Conservation (phyloP, 2,329 filamentous ascomycete genomes). For the Botrytis tulipae region DNA sequence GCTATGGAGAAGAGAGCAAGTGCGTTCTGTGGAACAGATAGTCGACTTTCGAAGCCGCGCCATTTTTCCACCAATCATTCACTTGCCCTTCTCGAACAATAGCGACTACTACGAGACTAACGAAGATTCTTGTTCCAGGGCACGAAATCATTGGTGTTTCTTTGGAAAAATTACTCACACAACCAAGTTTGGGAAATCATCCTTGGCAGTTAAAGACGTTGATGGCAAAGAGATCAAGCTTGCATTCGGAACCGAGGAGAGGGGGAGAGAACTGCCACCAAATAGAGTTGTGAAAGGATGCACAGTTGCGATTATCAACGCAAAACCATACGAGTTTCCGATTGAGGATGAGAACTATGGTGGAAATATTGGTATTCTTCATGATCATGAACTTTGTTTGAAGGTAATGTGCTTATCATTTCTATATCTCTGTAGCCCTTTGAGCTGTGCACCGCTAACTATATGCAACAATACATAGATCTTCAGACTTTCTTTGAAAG, state of each 20-base stretch:
- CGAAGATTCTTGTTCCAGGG: constrained; percentile 15
- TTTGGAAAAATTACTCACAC: constrained; percentile 29
- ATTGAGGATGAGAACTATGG: not conserved
- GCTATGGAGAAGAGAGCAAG: constrained; percentile 30
- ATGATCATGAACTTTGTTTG: constrained; percentile 25
- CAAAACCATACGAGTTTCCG: constrained; percentile 23
- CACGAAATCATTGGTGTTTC: constrained; percentile 29
- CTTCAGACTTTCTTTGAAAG: constrained; percentile 26
- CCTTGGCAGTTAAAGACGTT: constrained; percentile 35
- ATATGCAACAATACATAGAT: constrained; percentile 21
- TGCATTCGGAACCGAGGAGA: constrained; percentile 34
- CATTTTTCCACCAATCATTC: constrained; percentile 31
- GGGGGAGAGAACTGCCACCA: constrained; percentile 33
- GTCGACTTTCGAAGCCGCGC: constrained; percentile 23
- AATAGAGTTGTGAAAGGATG: constrained; percentile 24
- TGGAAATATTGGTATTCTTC: constrained; percentile 23
- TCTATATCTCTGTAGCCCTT: not conserved
- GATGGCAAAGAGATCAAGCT: constrained; percentile 32
- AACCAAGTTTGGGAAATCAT: constrained; percentile 27
- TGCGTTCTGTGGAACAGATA: constrained; percentile 18
- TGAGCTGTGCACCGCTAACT: not conserved
- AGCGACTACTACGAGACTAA: constrained; percentile 27
- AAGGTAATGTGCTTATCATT: constrained; percentile 25
- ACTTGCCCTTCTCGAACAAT: constrained; percentile 25
- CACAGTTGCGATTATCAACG: constrained; percentile 31